Base-by-base conservation (phyloP, 2,329 filamentous ascomycete species). In the Simplicillium sp. region DNA sequence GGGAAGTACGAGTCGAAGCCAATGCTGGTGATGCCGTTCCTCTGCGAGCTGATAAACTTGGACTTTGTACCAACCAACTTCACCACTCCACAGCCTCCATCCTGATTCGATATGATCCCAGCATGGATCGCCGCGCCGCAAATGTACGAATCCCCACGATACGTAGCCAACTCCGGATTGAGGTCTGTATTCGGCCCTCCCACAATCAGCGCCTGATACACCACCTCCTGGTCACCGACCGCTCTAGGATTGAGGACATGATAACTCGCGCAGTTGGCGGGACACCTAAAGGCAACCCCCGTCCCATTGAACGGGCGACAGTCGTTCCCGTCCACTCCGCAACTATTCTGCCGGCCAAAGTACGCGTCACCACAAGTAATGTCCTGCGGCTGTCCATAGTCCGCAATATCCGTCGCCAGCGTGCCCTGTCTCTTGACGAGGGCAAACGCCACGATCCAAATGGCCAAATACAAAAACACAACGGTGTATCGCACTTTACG, bases 1-100 rank as follows among this genome's bases (percentile, higher is more conserved):
- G 92, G 92, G 53, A 98, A 98, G 48, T 87, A 87, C 0, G 87
- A 90, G 46, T 88, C 77, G 56, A 98, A 98, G 4, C 63, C 73
- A 40, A 86, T 69, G 47, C 87, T 94, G 20, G 68, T 63, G 47
- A 97, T 87, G 39, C 83, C 86, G 53, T 94, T 71, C n/a, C 70
- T 71, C 37, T 75, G 73, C 9, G 81, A 80, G 34, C 75, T 70
- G 34, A 71, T 62, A 54, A 80, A 95, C 37, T 73, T 65, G 41
- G 71, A 65, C 42, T 78, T 75, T 41, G 80, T 72, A 16, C 89
- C 89, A 16, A 85, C 71, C 31, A 92, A 70, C 40, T 77, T 73
- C 28, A 92, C 74, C 3, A 94, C 85, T 43, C 88, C 88, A 51
- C 88, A 95, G 1, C 88, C 88, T 31, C 88, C 88, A 25, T 75